Evolutionary conservation across 176 grass and related monocot genomes (phyloP), one percentile per base, ranked within the genome.

Genomic region (Carex littledalei): DNA sequence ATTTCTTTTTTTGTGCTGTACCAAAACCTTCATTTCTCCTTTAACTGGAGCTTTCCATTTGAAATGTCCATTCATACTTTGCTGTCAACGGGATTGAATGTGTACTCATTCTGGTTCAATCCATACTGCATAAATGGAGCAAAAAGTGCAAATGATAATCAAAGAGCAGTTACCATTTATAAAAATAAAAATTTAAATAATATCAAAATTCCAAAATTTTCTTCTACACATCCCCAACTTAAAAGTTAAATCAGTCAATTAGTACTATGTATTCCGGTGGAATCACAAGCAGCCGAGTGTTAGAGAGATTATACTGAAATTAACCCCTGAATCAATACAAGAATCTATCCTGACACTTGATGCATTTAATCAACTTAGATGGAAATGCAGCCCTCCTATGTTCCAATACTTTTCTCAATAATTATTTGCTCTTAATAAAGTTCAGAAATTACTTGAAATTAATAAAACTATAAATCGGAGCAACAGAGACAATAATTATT

Each of bases 81-180:
- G 24, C 24, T 81, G 43, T 81, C 87, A 22, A 37, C 6, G 18
- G 22, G 21, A 81, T 78, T 71, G 63, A 81, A 84, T 15, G 61
- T 63, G 35, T 56, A 81, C 52, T 89, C 65, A 22, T 67, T 84
- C 67, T 88, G 79, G 84, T 78, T 79, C 84, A 86, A 79, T 10
- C 84, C 88, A 67, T 86, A 86, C 88, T 86, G 78, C 60, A 83
- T 54, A 75, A 75, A 74, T 18, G 6, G 39, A 45, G 34, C 20
- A 86, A 72, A 59, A 47, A 29, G 6, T 17, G 50, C 11, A 72
- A 39, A 83, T 66, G 24, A 67, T 5, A 83, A 67, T 47, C 63
- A 83, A 45, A 4, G 2, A 66, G 16, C n/a, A 4, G 54, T 47
- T 18, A 67, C 43, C 7, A 83, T 29, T 15, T 65, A 16, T 16